Evolutionary conservation across 768 basidiomycete genomes (phyloP).

Genomic region (Kwoniella newhampshirensis): DNA sequence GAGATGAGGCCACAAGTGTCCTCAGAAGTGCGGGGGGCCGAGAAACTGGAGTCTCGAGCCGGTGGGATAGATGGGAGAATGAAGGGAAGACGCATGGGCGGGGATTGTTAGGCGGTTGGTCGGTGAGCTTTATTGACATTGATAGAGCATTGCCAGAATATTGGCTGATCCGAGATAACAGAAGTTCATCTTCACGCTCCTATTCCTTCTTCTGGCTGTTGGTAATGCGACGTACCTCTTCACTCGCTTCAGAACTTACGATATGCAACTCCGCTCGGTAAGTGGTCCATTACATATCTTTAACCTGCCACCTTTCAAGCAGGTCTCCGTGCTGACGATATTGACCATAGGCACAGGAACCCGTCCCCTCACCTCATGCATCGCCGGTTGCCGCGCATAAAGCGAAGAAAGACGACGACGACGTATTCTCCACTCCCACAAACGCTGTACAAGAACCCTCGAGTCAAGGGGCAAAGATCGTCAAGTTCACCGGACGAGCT

Average conservation of each 20-base stretch:
- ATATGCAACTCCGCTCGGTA: slow-evolving; percentile 48
- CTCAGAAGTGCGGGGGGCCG: slow-evolving; percentile 10
- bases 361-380: slow-evolving; percentile 46
- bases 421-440: slow-evolving; percentile 15
- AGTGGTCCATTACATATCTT: slow-evolving; percentile 1
- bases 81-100: slow-evolving; percentile 12
- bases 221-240: slow-evolving; percentile 50
- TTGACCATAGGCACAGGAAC: slow-evolving; percentile 38
- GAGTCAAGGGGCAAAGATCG: neutral
- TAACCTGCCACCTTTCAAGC: no score
- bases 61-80: slow-evolving; percentile 42
- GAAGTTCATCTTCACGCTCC: slow-evolving; percentile 22
- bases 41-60: slow-evolving; percentile 22
- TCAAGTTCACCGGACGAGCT: slow-evolving; percentile 12
- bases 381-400: slow-evolving; percentile 36
- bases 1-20: slow-evolving; percentile 27
- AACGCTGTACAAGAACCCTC: neutral
- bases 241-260: slow-evolving; percentile 48
- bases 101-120: slow-evolving; percentile 29
- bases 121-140: slow-evolving; percentile 25
- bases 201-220: slow-evolving; percentile 30
- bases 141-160: neutral
- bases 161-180: slow-evolving; percentile 7
- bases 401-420: slow-evolving; percentile 10
- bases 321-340: neutral